phyloP scores from a whole-genome alignment of 352 stramenopile species.

The Phytophthora pseudosyringae region DNA sequence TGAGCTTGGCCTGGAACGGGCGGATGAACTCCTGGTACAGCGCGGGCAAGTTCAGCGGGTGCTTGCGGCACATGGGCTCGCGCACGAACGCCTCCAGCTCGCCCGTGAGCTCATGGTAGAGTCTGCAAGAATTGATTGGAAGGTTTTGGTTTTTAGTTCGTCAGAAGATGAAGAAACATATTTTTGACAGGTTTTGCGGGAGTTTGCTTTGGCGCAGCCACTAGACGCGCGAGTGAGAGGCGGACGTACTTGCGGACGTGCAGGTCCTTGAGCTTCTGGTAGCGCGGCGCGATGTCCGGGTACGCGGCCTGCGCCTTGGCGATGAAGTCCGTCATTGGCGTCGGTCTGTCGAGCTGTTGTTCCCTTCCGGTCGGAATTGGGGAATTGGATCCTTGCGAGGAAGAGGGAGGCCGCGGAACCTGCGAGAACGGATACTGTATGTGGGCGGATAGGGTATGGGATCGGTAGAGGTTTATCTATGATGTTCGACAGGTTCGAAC shows the following conservation, averaged over 20 bases:
- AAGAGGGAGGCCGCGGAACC: constrained; percentile 16
- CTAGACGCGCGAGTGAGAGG: not conserved
- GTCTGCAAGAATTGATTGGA: constrained; percentile 56
- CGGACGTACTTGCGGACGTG: constrained; percentile 87
- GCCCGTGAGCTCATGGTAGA: constrained; percentile 98
- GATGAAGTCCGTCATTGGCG: constrained; percentile 80
- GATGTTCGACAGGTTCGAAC: not conserved
- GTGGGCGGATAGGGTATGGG: not conserved
- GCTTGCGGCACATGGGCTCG: constrained; percentile 70
- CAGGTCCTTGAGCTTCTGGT: constrained; percentile 92
- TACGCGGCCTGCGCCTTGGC: constrained; percentile 89
- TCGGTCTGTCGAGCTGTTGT: constrained; percentile 1
- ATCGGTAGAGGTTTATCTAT: not conserved
- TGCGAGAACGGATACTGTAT: not conserved
- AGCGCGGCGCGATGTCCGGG: constrained; percentile 92
- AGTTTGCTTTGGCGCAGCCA: no score
- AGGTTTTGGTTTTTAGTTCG: not conserved
- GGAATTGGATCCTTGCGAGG: constrained; percentile 17
- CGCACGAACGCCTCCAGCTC: constrained; percentile 93
- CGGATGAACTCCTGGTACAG: constrained; percentile 96
- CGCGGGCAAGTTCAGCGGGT: constrained; percentile 58
- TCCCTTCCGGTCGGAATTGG: constrained; percentile 16
- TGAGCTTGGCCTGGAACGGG: constrained; percentile 96
- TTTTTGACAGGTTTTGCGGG: constrained; percentile 5
- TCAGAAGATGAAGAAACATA: not conserved